Conservation (phyloP, 352 stramenopile genomes). For the Phytophthora syringae region DNA sequence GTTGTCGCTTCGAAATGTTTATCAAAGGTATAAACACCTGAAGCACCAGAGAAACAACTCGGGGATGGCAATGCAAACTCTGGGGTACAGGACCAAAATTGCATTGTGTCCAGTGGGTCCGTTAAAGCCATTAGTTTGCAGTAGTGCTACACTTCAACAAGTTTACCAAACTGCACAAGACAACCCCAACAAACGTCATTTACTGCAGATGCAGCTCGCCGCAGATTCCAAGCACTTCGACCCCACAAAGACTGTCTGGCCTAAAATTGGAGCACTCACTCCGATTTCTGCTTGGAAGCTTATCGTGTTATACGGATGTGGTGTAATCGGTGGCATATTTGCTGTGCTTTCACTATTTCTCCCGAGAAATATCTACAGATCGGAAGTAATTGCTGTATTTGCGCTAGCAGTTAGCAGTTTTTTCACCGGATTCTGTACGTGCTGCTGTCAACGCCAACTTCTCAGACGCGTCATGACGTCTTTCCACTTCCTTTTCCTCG, state of each 20-base stretch:
- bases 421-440: background rate
- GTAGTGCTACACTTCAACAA: background rate
- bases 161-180: background rate
- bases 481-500: slow-evolving; percentile 13
- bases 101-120: background rate
- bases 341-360: background rate
- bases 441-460: slow-evolving; percentile 12
- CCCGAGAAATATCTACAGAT: background rate
- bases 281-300: background rate
- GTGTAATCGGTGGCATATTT: background rate
- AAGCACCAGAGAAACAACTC: background rate
- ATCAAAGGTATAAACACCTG: slow-evolving; percentile 2
- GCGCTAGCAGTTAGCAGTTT: background rate
- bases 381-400: background rate
- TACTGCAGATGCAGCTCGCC: slow-evolving; percentile 8
- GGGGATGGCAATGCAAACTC: background rate
- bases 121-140: background rate
- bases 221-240: slow-evolving; percentile 6
- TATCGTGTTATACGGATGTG: background rate
- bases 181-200: background rate
- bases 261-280: slow-evolving; percentile 1
- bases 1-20: slow-evolving; percentile 7
- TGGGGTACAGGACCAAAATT: slow-evolving; percentile 11
- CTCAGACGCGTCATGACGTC: slow-evolving; percentile 11
- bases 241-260: slow-evolving; percentile 4